Base-by-base conservation (phyloP, 2,329 filamentous ascomycete genomes). In the Penicillium freii region DNA sequence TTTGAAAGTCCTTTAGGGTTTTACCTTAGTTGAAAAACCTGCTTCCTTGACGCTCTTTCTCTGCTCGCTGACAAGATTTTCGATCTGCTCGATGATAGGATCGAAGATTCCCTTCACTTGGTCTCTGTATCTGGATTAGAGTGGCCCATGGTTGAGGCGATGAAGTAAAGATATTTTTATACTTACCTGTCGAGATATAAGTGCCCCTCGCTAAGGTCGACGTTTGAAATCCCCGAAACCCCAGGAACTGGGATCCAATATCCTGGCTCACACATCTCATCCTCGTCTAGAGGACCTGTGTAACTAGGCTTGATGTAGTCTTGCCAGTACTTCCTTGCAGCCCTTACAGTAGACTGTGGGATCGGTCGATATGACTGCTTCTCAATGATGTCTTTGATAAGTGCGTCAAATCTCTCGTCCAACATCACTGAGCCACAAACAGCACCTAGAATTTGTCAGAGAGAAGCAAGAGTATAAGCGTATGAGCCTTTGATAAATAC, bases 351-450 rank as follows among this genome's bases (percentile, higher is more conserved):
- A 8, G 52, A 59, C 9, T 64, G 61, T 3, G 65, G 39, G 0
- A 78, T 60, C 0, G 66, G 63, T 3, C 70, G 69, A 48, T 68
- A 69, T 13, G 56, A 52, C 17, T 62, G 50, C n/a, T 64, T 42
- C 0, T 71, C 71, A 21, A 76, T 61, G 5, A 63, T 57, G 1
- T 68, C 34, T 10, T 61, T 44, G 8, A 74, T 51, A 15, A 66
- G 62, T 9, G 60, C 51, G 25, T 69, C 62, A 19, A 75, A 73
- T 6, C 58, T 29, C 21, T 66, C 50, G 31, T 74, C 71, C 1
- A 74, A 39, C 25, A 73, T 63, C 5, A 68, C 63, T 0, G 72
- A 74, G 0, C 71, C 72, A 48, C 69, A 72, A 5, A 72, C 23
- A 1, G 62, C 63, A 5, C 71, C 71, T 73, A 21, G 11, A n/a